A percentile compares a stretch with the other conserved stretches of the same genome.
Evolutionary conservation across 495 filamentous ascomycete species (phyloP).

Genomic region (Penicillium paradoxum): DNA sequence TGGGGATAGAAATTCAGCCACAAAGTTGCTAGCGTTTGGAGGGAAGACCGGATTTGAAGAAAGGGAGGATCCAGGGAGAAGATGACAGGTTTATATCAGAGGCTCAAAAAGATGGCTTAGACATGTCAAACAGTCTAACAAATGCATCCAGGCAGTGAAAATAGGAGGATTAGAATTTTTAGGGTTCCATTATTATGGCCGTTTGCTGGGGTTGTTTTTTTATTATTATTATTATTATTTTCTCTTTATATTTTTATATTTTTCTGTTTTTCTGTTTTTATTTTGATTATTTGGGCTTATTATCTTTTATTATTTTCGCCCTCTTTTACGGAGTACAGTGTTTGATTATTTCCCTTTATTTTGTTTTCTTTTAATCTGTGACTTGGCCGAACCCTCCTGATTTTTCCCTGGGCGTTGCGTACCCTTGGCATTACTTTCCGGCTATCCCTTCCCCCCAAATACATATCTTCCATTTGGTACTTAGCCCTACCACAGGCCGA

Average conservation of each 20-base stretch:
- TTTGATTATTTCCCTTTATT: not conserved
- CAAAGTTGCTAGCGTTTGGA: not conserved
- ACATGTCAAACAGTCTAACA: slow-evolving; percentile 9
- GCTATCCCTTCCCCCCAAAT: not conserved
- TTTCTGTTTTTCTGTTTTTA: slow-evolving; percentile 9
- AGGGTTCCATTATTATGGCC: slow-evolving; percentile 24
- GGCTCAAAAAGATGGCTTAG: slow-evolving; percentile 16
- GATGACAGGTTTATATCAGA: slow-evolving; percentile 23
- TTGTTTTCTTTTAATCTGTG: slow-evolving; percentile 8
- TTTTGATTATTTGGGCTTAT: not conserved
- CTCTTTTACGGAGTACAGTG: not conserved
- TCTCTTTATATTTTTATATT: slow-evolving; percentile 1
- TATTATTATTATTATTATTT: not conserved
- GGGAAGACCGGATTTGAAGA: not conserved
- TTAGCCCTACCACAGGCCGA: too few species aligned
- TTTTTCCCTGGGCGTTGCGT: not conserved
- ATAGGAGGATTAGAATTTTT: slow-evolving; percentile 18
- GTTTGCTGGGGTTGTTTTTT: slow-evolving; percentile 21
- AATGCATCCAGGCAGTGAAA: not conserved
- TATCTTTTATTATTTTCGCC: not conserved
- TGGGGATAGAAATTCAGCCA: slow-evolving; percentile 1
- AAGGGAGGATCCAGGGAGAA: not conserved
- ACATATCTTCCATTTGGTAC: too few species aligned
- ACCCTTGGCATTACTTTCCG: not conserved
- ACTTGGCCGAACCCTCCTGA: slow-evolving; percentile 2